A percentile compares a stretch with the other conserved stretches of the same genome.
Conservation (phyloP, 2,329 filamentous ascomycete genomes). For the Beauveria pseudobassiana region DNA sequence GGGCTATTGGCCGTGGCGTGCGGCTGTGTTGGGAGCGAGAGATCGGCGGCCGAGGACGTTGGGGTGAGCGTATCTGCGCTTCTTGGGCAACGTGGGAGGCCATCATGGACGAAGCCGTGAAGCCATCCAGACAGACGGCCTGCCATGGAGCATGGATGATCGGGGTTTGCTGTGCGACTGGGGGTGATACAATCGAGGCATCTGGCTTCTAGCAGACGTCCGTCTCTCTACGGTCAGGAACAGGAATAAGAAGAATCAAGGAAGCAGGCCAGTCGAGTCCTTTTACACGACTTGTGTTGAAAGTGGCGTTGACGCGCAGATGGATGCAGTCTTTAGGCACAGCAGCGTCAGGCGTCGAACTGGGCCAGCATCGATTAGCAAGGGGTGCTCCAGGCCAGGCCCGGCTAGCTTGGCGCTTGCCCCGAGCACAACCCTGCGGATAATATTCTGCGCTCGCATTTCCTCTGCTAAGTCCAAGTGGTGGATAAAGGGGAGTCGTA, state of each 20-base stretch:
- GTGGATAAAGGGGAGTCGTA: conserved; percentile 3
- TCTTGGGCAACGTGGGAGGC: neutral
- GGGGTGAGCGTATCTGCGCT: conserved; percentile 1
- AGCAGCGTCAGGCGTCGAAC: neutral
- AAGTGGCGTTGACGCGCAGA: conserved; percentile 5
- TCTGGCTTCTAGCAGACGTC: neutral
- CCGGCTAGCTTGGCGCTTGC: neutral
- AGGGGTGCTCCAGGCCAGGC: neutral
- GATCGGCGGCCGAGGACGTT: neutral
- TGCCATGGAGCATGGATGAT: conserved; percentile 1
- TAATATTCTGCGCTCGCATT: neutral
- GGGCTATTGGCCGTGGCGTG: conserved; percentile 15
- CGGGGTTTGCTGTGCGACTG: neutral
- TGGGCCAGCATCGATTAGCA: neutral
- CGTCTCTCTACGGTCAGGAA: neutral
- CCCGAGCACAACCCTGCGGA: neutral
- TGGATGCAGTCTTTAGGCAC: conserved; percentile 2
- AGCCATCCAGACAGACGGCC: conserved; percentile 2
- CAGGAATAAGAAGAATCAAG: neutral
- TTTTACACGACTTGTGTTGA: neutral
- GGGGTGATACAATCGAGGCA: neutral
- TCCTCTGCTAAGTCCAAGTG: neutral
- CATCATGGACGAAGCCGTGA: conserved; percentile 8
- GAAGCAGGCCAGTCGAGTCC: neutral
- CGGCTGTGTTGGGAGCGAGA: neutral